Base-by-base conservation (phyloP, 306 rosid genomes). In the Alnus glutinosa region DNA sequence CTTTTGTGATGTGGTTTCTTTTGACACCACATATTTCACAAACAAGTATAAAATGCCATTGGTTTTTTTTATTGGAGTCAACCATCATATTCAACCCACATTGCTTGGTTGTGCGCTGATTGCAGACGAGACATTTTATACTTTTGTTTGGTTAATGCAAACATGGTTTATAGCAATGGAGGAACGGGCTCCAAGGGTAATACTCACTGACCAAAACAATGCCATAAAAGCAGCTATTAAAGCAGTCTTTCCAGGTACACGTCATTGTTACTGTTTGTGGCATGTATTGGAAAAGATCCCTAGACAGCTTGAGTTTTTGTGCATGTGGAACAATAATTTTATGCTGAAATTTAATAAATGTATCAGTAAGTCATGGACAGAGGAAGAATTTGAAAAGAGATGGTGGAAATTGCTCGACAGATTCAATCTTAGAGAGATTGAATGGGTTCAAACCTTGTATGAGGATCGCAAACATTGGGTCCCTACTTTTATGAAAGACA, bases 261-360 rank as follows among this genome's bases (percentile, higher is more conserved):
- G 88, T 34, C 91, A 88, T 73, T 88, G 88, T 82, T 88, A 83
- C 79, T 83, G 89, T 82, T 61, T 88, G 88, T 88, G 89, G 91
- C 86, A 88, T 81, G 73, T 88, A 81, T 74, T 88, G 85, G 91
- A 88, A 83, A 88, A 81, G 85, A 77, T 88, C 82, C 89, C 88
- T 9, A 86, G 87, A n/a, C 85, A 86, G 32, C 89, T 83, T 75
- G 88, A 83, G 34, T 81, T 81, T 79, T 83, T 88, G 78, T n/a
- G 83, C 9, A 7, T 80, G n/a, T 88, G 91, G 91, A 83, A 79
- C 13, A 86, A 75, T 71, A 77, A 37, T 70, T 88, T 86, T 62
- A 59, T 86, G 88, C 78, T 52, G 75, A 86, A 88, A 67, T 86
- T 86, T 42, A 79, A 79, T 70, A 79, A 86, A 52, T 88, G 91